phyloP scores from a whole-genome alignment of 2,329 filamentous ascomycete species.

The Monascus ruber region DNA sequence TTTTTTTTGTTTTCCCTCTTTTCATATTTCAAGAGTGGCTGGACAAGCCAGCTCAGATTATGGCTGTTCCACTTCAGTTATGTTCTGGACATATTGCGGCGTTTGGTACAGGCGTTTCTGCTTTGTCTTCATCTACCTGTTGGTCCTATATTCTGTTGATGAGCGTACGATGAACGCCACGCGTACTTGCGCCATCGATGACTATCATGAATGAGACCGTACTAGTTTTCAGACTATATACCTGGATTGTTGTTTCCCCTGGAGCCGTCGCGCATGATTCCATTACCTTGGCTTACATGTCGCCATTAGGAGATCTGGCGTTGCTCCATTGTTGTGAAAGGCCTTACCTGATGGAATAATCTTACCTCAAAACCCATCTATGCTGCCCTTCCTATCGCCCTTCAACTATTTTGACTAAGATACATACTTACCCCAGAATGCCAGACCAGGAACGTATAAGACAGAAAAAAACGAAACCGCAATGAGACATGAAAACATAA shows the following conservation, averaged over 20 bases:
- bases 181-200: not conserved
- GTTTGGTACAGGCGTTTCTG: slow-evolving; percentile 24
- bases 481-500: slow-evolving; percentile 14
- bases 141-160: slow-evolving; percentile 13
- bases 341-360: slow-evolving; percentile 27
- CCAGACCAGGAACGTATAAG: slow-evolving; percentile 9
- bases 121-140: slow-evolving; percentile 9
- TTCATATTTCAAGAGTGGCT: slow-evolving; percentile 10
- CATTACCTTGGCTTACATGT: no score
- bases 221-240: not conserved
- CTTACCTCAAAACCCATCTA: slow-evolving; percentile 25
- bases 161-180: slow-evolving; percentile 23
- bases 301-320: no score
- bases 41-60: no score
- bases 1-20: slow-evolving; percentile 8
- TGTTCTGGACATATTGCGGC: slow-evolving; percentile 23
- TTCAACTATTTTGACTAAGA: slow-evolving; percentile 19
- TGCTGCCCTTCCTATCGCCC: slow-evolving; percentile 6
- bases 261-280: no score
- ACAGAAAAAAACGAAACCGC: slow-evolving; percentile 22
- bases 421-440: slow-evolving; percentile 35
- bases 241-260: slow-evolving; percentile 3
- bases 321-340: slow-evolving; percentile 3
- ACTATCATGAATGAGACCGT: not conserved
- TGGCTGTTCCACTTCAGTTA: not conserved